Base-by-base conservation (phyloP, 106 monocot genomes). In the Dendrobium chrysotoxum region DNA sequence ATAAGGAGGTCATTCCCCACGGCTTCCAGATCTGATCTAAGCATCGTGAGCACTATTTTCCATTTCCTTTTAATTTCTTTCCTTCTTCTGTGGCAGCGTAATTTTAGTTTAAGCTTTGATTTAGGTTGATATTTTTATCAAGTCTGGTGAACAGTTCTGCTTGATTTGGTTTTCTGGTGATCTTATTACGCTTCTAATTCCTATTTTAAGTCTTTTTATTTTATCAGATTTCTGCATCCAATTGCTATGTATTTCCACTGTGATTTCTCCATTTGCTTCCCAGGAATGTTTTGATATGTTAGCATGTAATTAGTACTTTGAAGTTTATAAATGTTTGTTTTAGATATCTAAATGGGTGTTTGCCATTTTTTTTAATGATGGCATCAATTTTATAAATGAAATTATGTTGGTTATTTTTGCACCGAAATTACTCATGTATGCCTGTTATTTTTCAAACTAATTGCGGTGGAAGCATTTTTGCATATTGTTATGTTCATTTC, bases 21-120 rank as follows among this genome's bases (percentile, higher is more conserved):
- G 71, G 86, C 91, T 11, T 77, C 81, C 42, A 50, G 85, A 83
- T 90, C 88, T 83, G 86, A 88, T 76, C 86, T 89, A 76, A 85
- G 86, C 82, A 58, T 55, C 75, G 89, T 88, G 12, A 82, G 89
- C 79, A 39, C 84, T 39, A 41, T 39, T 77, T 21, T 28, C 42
- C 10, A 38, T 67, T 25, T 53, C 75, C 1, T 40, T 54, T 39
- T 2, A 5, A 18, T 13, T 57, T 26, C 4, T 31, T 61, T 40
- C 2, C 28, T 78, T 30, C 26, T 28, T 20, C 68, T 21, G 2
- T 28, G 12, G 13, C 13, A 3, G 35, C 18, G 70, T 40, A 8
- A 74, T 42, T 41, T 76, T 76, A 35, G 35, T 3, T 70, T 31
- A 35, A 70, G 15, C 28, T 67, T 28, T 66, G 7, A 25, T 28